A percentile compares a stretch with the other conserved stretches of the same genome.
Evolutionary conservation across 169 alveolate genomes (phyloP).

Genomic region (Plasmodium fragile): DNA sequence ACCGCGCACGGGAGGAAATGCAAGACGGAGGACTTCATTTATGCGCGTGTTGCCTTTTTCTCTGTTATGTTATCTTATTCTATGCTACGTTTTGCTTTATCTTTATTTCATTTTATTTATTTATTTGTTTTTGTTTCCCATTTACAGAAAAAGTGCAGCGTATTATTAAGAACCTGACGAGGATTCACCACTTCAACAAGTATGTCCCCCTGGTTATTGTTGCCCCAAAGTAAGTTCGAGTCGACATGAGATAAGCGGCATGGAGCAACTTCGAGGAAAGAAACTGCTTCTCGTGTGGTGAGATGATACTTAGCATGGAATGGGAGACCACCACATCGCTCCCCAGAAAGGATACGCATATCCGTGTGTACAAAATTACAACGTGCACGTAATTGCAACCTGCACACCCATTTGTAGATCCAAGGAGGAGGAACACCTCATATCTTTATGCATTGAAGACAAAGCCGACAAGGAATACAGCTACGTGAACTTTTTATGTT

Average conservation of each 20-base stretch:
- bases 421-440: conserved; percentile 6
- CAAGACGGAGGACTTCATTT: background rate
- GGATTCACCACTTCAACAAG: conserved; percentile 50
- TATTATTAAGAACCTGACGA: conserved; percentile 37
- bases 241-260: background rate
- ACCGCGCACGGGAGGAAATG: background rate
- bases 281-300: background rate
- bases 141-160: conserved; percentile 55
- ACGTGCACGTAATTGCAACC: background rate
- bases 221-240: conserved; percentile 55
- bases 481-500: conserved; percentile 70
- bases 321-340: background rate
- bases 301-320: background rate
- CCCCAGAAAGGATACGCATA: background rate
- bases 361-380: background rate
- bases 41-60: background rate
- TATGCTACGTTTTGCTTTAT: background rate
- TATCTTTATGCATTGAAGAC: conserved; percentile 69
- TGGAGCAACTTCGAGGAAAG: background rate
- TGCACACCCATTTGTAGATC: background rate
- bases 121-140: background rate
- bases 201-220: conserved; percentile 61
- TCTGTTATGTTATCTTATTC: background rate
- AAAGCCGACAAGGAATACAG: conserved; percentile 74
- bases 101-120: background rate